Evolutionary conservation across 2,329 filamentous ascomycete genomes (phyloP), one percentile per base, ranked within the genome.

Genomic region (Dryadomyces quercus-mongolicae): DNA sequence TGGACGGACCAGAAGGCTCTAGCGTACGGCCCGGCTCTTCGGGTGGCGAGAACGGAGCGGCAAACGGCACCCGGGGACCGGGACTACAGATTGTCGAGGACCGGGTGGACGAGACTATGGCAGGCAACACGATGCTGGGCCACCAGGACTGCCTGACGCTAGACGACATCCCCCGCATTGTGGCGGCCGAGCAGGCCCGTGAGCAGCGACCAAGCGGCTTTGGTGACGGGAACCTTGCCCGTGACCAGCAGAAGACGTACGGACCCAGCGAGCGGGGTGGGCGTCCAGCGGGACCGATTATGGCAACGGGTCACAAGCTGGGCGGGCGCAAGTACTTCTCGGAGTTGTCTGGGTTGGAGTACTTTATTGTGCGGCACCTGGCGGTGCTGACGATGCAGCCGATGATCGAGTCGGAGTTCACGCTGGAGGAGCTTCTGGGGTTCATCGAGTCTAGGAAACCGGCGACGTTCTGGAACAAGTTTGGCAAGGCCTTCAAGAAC

Each of bases 381-480:
- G 93, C 93, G 10, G 93, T 98, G 6, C 74, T 98, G 56, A 92
- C 88, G 1, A 95, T 98, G 84, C 89, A 95, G 60, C 90, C 93
- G 7, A 76, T 97, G 67, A 76, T 98, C 5, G 90, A 95, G 62
- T 82, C 84, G 3, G 84, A 95, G 62, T 97, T 97, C 68, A 87
- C 85, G n/a, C 78, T 97, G 56, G 93, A 97, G 60, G 93, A 98
- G 65, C 75, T 98, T 1, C 78, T 97, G 15, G 83, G 88, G 57
- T 81, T 98, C 51, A 97, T 98, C 58, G 93, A 98, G 68, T 89
- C 88, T 2, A 85, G 88, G 64, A 94, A 95, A 61, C 76, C 78
- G 58, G 83, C 88, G 22, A 97, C 88, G 0, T 95, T 98, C 70
- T 98, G 93, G 93, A 93, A 92, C 68, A 96, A 96, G 63, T 91